A percentile compares a stretch with the other conserved stretches of the same genome.
These are phyloP conservation scores for Jacaranda copaia DNA, from an alignment of 257 asterid genomes.

Conservation along the genomic window DNA sequence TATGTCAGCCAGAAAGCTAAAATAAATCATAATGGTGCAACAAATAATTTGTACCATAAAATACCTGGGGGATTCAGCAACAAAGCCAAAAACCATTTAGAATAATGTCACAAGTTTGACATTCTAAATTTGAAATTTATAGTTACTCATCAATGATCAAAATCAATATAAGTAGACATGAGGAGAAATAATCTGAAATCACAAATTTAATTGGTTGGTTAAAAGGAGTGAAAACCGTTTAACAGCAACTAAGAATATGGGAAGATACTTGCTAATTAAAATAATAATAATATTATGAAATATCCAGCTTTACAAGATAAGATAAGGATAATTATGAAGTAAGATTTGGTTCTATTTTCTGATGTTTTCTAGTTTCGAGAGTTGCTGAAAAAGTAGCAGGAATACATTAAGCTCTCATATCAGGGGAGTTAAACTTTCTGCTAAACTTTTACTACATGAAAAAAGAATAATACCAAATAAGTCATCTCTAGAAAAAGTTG, in stretches of 20 bases:
- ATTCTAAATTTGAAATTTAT: neutral
- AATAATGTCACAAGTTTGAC: neutral
- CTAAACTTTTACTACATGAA: too few relatives aligned
- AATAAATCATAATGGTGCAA: neutral
- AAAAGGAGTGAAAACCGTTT: neutral
- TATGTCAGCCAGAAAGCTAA: neutral
- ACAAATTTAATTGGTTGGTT: neutral
- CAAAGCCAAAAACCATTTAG: neutral
- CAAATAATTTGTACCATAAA: too few relatives aligned
- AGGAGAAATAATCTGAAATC: conserved; percentile 2
- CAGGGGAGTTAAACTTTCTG: too few relatives aligned
- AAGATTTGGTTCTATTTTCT: too few relatives aligned
- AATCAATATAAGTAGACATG: conserved; percentile 5
- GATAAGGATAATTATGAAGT: too few relatives aligned
- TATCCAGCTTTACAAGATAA: too few relatives aligned
- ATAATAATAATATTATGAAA: conserved; percentile 8
- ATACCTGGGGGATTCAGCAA: neutral
- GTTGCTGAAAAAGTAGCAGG: too few relatives aligned
- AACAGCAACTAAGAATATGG: neutral
- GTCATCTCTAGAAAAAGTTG: too few relatives aligned
- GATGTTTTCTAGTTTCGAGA: too few relatives aligned
- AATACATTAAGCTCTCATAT: too few relatives aligned
- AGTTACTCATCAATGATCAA: neutral
- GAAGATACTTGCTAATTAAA: too few relatives aligned
- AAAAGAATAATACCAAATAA: too few relatives aligned